Evolutionary conservation across 768 basidiomycete genomes (phyloP), one percentile per base, ranked within the genome.

Genomic region (Lentinula sp.): DNA sequence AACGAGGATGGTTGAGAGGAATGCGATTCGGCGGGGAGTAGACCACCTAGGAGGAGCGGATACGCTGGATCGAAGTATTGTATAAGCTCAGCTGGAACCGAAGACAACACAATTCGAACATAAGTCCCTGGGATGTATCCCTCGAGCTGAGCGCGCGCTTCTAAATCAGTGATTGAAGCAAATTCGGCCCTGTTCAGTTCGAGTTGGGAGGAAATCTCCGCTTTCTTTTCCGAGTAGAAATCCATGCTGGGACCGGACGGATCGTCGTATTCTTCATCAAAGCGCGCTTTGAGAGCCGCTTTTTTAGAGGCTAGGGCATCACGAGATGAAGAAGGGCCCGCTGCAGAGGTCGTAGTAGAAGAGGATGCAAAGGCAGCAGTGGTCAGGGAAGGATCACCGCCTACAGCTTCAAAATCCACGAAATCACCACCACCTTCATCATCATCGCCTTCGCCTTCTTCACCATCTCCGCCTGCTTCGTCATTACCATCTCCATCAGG

Each of bases 241-340:
- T 94, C 92, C 70, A 85, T 74, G 13, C 5, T 89, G 60, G 85
- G 74, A 59, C 82, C 79, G 48, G 91, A 88, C 2, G 91, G 89
- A 65, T 95, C 93, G 70, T 97, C 94, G 72, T 98, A 98, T 73
- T 96, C 90, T 67, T 93, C 92, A 73, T 99, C 93, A 70, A 99
- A 99, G 72, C 96, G 95, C 65, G 87, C 86, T 74, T 97, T 97
- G 62, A 98, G 82, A 2, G 81, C 84, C 66, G 91, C 93, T 76
- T 98, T 98, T 76, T 96, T 98, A 34, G 83, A 80, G 8, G 89
- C 84, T 39, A 98, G 85, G 1, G 82, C 78, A 31, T 79, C 80
- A 34, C 76, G 75, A 11, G 76, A 66, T 0, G 75, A 69, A 61
- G 80, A 75, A 15, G 70, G 66, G 18, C 37, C 37, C 0, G 37